Conservation (phyloP, 2,329 filamentous ascomycete genomes). For the Alternaria arborescens region DNA sequence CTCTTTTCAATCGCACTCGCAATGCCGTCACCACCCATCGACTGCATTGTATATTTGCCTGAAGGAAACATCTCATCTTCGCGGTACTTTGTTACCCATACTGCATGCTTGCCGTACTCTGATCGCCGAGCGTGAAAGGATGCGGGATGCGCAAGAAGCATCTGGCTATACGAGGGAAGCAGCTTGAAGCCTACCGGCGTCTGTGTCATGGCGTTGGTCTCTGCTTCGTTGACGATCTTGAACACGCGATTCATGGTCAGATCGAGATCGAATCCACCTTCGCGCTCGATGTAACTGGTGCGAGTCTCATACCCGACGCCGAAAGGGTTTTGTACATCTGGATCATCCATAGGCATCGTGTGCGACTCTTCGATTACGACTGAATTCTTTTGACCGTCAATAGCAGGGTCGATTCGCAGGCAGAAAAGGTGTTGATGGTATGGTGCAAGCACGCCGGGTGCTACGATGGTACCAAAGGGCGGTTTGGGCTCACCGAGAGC, state of each 20-base stretch:
- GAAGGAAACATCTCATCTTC: slow-evolving; percentile 38
- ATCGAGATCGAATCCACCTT: slow-evolving; percentile 29
- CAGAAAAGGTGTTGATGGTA: slow-evolving; percentile 57
- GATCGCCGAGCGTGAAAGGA: slow-evolving; percentile 36
- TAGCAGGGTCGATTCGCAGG: slow-evolving; percentile 55
- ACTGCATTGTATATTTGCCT: slow-evolving; percentile 39
- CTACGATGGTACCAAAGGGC: slow-evolving; percentile 53
- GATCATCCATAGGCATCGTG: not conserved
- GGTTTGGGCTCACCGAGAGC: slow-evolving; percentile 43
- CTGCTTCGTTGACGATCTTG: slow-evolving; percentile 57
- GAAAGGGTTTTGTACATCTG: slow-evolving; percentile 3
- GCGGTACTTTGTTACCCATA: slow-evolving; percentile 39
- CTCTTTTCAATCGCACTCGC: slow-evolving; percentile 19
- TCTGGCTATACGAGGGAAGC: slow-evolving; percentile 44
- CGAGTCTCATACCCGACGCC: slow-evolving; percentile 36
- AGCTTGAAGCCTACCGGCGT: slow-evolving; percentile 62
- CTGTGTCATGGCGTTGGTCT: slow-evolving; percentile 60
- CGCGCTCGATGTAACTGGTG: slow-evolving; percentile 17
- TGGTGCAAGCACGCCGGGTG: slow-evolving; percentile 54
- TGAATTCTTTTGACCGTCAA: slow-evolving; percentile 51
- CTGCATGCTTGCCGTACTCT: slow-evolving; percentile 33
- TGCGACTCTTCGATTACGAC: slow-evolving; percentile 16
- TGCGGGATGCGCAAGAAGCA: slow-evolving; percentile 32
- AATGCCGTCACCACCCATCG: slow-evolving; percentile 36
- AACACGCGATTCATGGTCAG: slow-evolving; percentile 48